Evolutionary conservation across 129 eudicot species (phyloP).

Genomic region (Chrysanthemum seticuspe): DNA sequence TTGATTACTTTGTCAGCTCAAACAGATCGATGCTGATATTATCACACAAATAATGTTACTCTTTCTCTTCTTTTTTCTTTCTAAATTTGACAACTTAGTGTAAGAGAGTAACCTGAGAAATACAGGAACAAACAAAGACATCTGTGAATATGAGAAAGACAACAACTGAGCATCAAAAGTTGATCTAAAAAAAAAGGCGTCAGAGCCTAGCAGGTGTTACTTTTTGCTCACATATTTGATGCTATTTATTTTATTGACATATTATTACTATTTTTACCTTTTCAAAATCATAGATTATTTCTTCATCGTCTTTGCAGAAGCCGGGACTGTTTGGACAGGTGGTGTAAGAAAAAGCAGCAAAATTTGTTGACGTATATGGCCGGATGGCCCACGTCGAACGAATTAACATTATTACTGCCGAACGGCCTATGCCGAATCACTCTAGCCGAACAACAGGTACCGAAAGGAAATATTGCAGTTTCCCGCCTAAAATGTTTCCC

Average conservation of each 20-base stretch:
- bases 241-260: neutral
- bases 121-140: conserved; percentile 28
- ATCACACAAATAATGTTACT: neutral
- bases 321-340: conserved; percentile 60
- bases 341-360: conserved; percentile 83
- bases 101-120: neutral
- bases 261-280: neutral
- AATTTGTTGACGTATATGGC: conserved; percentile 18
- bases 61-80: too few relatives aligned
- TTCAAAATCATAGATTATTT: conserved; percentile 2
- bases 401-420: too few relatives aligned
- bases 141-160: conserved; percentile 27
- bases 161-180: conserved; percentile 27
- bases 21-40: conserved; percentile 29
- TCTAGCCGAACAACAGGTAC: conserved; percentile 39
- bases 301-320: conserved; percentile 36
- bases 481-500: too few relatives aligned
- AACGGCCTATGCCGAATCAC: too few relatives aligned
- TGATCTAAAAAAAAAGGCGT: conserved; percentile 41
- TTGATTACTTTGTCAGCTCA: conserved; percentile 32
- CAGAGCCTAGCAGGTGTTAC: conserved; percentile 58
- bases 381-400: too few relatives aligned
- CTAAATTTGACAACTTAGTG: neutral
- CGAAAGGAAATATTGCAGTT: too few relatives aligned
- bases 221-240: conserved; percentile 4